These are phyloP conservation scores for Oenanthe sinensis DNA, from an alignment of 129 eudicot species.

Conservation along the genomic window DNA sequence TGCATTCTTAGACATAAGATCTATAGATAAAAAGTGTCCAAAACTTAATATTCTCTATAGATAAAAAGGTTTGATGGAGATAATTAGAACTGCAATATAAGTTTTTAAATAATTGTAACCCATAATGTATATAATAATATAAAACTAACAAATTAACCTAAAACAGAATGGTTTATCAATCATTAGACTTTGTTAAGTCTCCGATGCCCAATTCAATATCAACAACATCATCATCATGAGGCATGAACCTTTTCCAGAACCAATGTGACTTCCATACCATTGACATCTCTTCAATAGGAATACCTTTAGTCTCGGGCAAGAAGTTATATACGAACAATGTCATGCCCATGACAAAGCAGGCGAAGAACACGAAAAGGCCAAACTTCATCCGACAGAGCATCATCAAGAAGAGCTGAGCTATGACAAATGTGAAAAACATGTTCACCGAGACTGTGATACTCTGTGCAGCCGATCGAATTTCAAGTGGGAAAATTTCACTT, in stretches of 20 bases:
- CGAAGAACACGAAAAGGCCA: conserved; percentile 41
- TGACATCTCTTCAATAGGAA: conserved; percentile 51
- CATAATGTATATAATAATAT: too few species aligned
- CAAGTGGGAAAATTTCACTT: conserved; percentile 47
- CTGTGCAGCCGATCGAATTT: conserved; percentile 49
- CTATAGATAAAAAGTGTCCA: too few species aligned
- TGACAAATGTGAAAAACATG: conserved; percentile 51
- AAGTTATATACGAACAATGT: conserved; percentile 20
- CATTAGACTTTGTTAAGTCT: background rate
- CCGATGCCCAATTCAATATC: background rate
- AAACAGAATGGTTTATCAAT: too few species aligned
- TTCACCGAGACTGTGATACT: conserved; percentile 44
- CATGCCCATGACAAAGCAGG: conserved; percentile 34
- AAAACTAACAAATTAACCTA: too few species aligned
- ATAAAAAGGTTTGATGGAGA: too few species aligned
- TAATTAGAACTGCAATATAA: too few species aligned
- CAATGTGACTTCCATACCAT: conserved; percentile 34
- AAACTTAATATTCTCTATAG: too few species aligned
- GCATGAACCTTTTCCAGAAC: conserved; percentile 31
- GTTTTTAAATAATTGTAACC: too few species aligned
- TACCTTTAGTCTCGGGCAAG: conserved; percentile 51
- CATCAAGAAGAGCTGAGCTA: conserved; percentile 39
- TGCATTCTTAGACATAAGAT: too few species aligned
- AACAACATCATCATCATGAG: conserved; percentile 10
- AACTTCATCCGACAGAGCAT: conserved; percentile 34